These are phyloP conservation scores for Fusarium sp. DNA, from an alignment of 2,329 filamentous ascomycete genomes.

Conservation along the genomic window DNA sequence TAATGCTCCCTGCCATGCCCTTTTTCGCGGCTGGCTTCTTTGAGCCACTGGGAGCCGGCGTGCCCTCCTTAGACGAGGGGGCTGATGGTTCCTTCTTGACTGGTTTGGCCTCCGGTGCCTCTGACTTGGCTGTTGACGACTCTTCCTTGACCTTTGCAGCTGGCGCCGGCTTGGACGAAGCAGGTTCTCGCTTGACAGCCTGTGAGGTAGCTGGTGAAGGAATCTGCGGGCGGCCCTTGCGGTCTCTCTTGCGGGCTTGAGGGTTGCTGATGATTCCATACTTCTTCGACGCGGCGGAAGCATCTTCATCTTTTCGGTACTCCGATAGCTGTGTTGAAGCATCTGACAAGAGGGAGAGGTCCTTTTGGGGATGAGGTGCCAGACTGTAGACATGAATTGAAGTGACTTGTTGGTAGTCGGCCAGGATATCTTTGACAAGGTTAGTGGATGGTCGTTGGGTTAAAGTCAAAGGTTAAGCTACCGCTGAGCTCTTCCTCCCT, in stretches of 20 bases:
- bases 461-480: neutral
- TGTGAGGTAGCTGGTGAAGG: slow-evolving; percentile 43
- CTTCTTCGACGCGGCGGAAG: slow-evolving; percentile 66
- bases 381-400: slow-evolving; percentile 92
- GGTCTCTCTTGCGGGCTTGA: slow-evolving; percentile 67
- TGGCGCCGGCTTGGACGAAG: slow-evolving; percentile 19
- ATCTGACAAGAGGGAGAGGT: slow-evolving; percentile 78
- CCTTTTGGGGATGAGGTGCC: slow-evolving; percentile 74
- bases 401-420: slow-evolving; percentile 76
- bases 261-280: slow-evolving; percentile 84
- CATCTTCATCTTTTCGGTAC: slow-evolving; percentile 68
- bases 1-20: slow-evolving; percentile 71
- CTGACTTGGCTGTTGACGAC: slow-evolving; percentile 8
- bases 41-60: slow-evolving; percentile 39
- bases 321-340: slow-evolving; percentile 72
- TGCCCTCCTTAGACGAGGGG: slow-evolving; percentile 39
- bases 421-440: slow-evolving; percentile 67
- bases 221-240: slow-evolving; percentile 48
- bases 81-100: slow-evolving; percentile 48
- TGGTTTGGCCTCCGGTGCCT: slow-evolving; percentile 25
- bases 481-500: slow-evolving; percentile 79
- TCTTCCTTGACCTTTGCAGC: slow-evolving; percentile 43
- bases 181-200: slow-evolving; percentile 27
- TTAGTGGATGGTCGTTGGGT: slow-evolving; percentile 4
- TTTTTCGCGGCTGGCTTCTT: slow-evolving; percentile 63